Evolutionary conservation across 768 basidiomycete species (phyloP).

Genomic region (Brasilioporus rufonigricans): DNA sequence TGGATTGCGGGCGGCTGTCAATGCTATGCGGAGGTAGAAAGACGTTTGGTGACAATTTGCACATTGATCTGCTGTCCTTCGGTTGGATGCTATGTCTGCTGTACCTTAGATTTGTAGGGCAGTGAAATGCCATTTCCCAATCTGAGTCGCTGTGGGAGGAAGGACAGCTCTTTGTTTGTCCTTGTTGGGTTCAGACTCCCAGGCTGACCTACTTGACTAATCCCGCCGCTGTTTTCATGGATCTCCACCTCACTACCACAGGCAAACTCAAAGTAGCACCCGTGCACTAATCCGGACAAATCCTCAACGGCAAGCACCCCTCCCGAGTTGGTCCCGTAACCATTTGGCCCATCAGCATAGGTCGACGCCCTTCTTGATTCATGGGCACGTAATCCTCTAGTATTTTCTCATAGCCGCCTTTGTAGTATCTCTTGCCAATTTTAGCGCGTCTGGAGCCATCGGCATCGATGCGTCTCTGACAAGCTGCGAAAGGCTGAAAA

Average conservation of each 20-base stretch:
- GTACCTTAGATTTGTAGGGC: no score
- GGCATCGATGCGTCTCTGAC: constrained; percentile 51
- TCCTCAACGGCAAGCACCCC: constrained; percentile 60
- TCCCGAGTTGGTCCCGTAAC: not conserved
- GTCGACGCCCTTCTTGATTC: constrained; percentile 66
- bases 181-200: no score
- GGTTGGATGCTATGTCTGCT: no score
- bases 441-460: constrained; percentile 28
- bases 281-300: constrained; percentile 64
- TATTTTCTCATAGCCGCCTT: constrained; percentile 65
- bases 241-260: constrained; percentile 66
- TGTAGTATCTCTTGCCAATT: constrained; percentile 47
- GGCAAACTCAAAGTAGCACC: constrained; percentile 62
- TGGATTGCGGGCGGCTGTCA: no score
- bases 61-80: no score
- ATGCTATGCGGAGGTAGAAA: no score
- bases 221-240: constrained; percentile 61
- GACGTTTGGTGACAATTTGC: no score
- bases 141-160: no score
- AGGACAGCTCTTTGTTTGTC: no score
- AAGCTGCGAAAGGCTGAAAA: constrained; percentile 49
- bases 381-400: constrained; percentile 50
- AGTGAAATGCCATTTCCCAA: no score
- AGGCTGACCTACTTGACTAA: constrained; percentile 66
- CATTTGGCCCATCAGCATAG: constrained; percentile 35